Evolutionary conservation across 306 rosid genomes (phyloP).

Genomic region (Quercus variabilis): DNA sequence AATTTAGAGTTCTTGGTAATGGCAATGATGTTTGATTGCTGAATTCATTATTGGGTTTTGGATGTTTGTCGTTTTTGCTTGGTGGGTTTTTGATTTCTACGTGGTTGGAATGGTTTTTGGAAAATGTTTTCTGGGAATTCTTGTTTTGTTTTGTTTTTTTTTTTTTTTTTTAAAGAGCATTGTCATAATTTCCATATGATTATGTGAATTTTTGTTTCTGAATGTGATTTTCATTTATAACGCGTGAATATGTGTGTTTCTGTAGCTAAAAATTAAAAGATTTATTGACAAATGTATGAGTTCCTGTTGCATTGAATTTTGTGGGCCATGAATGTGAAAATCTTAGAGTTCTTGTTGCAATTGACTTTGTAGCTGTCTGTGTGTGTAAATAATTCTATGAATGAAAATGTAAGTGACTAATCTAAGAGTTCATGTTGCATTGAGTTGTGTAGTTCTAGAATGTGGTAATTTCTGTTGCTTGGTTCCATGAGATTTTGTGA

Average conservation of each 20-base stretch:
- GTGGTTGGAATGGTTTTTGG: neutral
- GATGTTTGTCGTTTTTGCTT: neutral
- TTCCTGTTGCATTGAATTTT: neutral
- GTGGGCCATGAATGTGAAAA: neutral
- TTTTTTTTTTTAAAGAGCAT: neutral
- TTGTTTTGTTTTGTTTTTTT: neutral
- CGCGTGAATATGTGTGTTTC: neutral
- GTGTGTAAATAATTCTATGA: neutral
- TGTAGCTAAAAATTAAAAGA: neutral
- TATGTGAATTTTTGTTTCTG: neutral
- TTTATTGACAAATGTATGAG: neutral
- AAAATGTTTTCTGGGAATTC: neutral
- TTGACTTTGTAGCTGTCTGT: neutral
- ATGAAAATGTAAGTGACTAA: neutral
- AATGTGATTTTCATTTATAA: neutral
- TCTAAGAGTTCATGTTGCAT: neutral
- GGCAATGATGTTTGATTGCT: neutral
- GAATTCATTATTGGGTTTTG: neutral
- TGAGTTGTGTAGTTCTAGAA: neutral
- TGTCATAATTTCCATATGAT: neutral
- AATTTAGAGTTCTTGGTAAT: no score
- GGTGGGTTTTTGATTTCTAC: neutral
- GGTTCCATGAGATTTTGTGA: no score
- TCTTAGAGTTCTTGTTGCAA: neutral
- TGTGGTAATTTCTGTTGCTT: no score